phyloP scores from a whole-genome alignment of 1,284 basidiomycete genomes.

The Uromyces viciae-fabae region DNA sequence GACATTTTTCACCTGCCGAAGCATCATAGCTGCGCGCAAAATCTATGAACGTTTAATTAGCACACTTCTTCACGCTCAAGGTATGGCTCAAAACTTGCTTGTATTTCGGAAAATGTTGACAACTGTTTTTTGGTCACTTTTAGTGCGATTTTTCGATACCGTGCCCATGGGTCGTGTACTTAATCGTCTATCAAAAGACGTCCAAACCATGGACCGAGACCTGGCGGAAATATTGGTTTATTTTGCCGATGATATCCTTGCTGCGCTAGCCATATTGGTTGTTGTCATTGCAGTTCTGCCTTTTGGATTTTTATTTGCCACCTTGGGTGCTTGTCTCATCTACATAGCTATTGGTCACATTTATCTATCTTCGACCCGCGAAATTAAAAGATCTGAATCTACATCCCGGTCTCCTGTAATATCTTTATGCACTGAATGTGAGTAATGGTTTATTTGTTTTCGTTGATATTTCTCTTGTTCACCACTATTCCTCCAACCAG shows the following conservation, averaged over 20 bases:
- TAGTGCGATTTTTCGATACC: conserved; percentile 50
- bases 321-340: conserved; percentile 48
- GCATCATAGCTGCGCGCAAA: conserved; percentile 22
- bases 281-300: conserved; percentile 54
- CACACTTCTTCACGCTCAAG: conserved; percentile 23
- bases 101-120: neutral
- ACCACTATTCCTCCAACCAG: conserved; percentile 49
- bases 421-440: conserved; percentile 47
- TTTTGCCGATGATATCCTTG: conserved; percentile 47
- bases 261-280: conserved; percentile 49
- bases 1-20: conserved; percentile 19
- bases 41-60: conserved; percentile 37
- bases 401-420: conserved; percentile 52
- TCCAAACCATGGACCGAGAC: conserved; percentile 55
- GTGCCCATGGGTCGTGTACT: conserved; percentile 51
- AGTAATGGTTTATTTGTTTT: neutral
- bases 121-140: neutral
- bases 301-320: conserved; percentile 30
- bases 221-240: conserved; percentile 49
- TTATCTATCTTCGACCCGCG: conserved; percentile 53
- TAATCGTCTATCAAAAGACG: conserved; percentile 54
- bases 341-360: conserved; percentile 53
- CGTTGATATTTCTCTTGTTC: neutral
- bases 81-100: neutral
- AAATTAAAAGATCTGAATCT: conserved; percentile 54